Base-by-base conservation (phyloP, 2,329 filamentous ascomycete species). In the Penicillium concentricum region DNA sequence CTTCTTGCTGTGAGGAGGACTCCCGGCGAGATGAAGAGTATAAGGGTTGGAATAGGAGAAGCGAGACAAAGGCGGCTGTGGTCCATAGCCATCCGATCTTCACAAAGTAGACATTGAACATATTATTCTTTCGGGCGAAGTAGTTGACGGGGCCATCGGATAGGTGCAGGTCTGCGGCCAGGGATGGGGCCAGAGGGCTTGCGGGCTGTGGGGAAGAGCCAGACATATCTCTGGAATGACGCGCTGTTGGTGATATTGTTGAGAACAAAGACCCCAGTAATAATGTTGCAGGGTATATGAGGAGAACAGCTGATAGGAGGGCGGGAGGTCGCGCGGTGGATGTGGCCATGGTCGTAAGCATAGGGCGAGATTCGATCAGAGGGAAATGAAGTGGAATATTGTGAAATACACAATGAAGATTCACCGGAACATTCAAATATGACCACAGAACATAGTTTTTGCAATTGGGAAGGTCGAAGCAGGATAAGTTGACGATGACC, bases 1-100 rank as follows among this genome's bases (percentile, higher is more conserved):
- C 54, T 50, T 66, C 57, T 54, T 63, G 62, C 30, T 67, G 61
- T 12, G 56, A 35, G 15, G 54, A 56, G 32, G 64, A 58, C 34
- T 51, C 70, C 30, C 70, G 66, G 35, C 72, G 82, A 60, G 69
- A 78, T 63, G 69, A 81, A 22, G 80, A 78, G 24, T 70, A 75
- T 2, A 78, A 77, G 2, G 88, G 85, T 69, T 96, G 89, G 24
- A 86, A 87, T 41, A 87, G 73, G 7, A 90, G 73, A 59, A 96
- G 91, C 16, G 84, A 74, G 34, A 83, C 75, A 68, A 96, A 92
- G 0, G 90, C 87, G 10, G 84, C 71, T 0, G 90, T 92, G 30
- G 91, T 87, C 94, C 94, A 99, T 48, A 87, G 84, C 94, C 94
- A 99, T 59, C 93, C 93, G 52, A 90, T 82, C 81, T 99, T 99